Evolutionary conservation across 768 basidiomycete species (phyloP), one percentile per base, ranked within the genome.

Genomic region (Leccinum truebloodii): DNA sequence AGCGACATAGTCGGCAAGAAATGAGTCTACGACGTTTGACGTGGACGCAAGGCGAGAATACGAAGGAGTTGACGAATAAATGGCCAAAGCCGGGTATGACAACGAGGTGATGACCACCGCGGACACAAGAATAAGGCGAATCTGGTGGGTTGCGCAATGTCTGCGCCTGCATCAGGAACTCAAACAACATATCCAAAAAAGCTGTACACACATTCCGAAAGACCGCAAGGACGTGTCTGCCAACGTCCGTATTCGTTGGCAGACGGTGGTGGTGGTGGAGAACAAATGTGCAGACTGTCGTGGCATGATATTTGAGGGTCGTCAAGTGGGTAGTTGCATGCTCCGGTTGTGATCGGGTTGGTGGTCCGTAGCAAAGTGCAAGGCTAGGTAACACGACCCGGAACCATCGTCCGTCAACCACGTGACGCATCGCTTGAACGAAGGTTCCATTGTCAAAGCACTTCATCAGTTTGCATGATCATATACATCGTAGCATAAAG

Each of bases 131-230:
- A 95, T 92, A 53, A 95, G 86, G 56, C 92, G 86, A 58, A 92
- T 92, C 75, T 94, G 94, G 74, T 94, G 92, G 2, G 89, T 92
- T 63, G 93, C 91, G 68, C 92, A 94, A 71, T 94, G 92, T 59
- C 92, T 94, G 67, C 51, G 37, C 58, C 60, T 62, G 60, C 53
- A 59, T 62, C 39, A 55, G 61, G 46, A 39, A 26, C 13, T 50
- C 44, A 20, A 12, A 51, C 50, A 53, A 49, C 59, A 48, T 37
- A 32, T 13, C 13, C 13, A 22, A 41, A 32, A 52, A 48, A 20
- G 52, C 54, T 22, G 32, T n/a, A 85, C 91, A 71, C 75, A 92
- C 91, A 93, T 78, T 76, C 91, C 91, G 69, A 93, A 92, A 54
- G 83, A 83, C 57, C 87, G 83, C 72, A 92, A 86, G 67, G 85